A percentile compares a stretch with the other conserved stretches of the same genome.
These are phyloP conservation scores for Myriangium duriaei DNA, from an alignment of 2,329 filamentous ascomycete genomes.

Conservation along the genomic window DNA sequence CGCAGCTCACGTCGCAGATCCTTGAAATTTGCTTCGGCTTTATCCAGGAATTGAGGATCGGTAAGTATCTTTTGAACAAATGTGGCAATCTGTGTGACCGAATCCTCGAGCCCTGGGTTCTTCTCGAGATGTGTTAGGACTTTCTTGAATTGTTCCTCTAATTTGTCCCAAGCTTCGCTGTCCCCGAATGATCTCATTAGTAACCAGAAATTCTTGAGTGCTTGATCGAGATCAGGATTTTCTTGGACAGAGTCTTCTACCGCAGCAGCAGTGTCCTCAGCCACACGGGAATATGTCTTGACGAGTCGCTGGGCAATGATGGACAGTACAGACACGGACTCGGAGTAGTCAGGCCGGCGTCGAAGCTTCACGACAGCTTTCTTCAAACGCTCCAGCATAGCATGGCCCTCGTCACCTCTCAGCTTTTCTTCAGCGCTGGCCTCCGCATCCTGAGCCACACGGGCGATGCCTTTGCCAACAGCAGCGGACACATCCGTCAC, in stretches of 20 bases:
- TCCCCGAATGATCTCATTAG: slow-evolving; percentile 73
- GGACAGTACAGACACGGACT: slow-evolving; percentile 70
- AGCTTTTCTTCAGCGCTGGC: slow-evolving; percentile 65
- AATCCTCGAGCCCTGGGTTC: slow-evolving; percentile 69
- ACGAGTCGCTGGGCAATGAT: slow-evolving; percentile 68
- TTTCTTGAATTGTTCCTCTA: slow-evolving; percentile 55
- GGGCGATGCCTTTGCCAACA: slow-evolving; percentile 32
- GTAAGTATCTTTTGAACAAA: slow-evolving; percentile 70
- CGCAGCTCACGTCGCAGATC: slow-evolving; percentile 45
- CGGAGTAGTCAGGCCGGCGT: slow-evolving; percentile 67
- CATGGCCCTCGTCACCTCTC: slow-evolving; percentile 57
- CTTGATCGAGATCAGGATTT: slow-evolving; percentile 63
- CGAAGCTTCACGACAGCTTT: slow-evolving; percentile 61
- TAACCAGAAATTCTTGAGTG: slow-evolving; percentile 67
- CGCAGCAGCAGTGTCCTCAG: slow-evolving; percentile 52
- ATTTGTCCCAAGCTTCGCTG: slow-evolving; percentile 57
- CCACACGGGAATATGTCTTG: slow-evolving; percentile 60
- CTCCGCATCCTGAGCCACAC: slow-evolving; percentile 45
- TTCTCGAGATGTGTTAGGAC: slow-evolving; percentile 62
- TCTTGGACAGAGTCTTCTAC: slow-evolving; percentile 58
- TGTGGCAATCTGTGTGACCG: slow-evolving; percentile 61
- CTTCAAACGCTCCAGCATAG: slow-evolving; percentile 64
- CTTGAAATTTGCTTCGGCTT: slow-evolving; percentile 53
- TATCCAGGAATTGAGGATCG: slow-evolving; percentile 74
- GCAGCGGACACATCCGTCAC: slow-evolving; percentile 33